phyloP scores from a whole-genome alignment of 148 eudicot genomes.

The Limonium bicolor region DNA sequence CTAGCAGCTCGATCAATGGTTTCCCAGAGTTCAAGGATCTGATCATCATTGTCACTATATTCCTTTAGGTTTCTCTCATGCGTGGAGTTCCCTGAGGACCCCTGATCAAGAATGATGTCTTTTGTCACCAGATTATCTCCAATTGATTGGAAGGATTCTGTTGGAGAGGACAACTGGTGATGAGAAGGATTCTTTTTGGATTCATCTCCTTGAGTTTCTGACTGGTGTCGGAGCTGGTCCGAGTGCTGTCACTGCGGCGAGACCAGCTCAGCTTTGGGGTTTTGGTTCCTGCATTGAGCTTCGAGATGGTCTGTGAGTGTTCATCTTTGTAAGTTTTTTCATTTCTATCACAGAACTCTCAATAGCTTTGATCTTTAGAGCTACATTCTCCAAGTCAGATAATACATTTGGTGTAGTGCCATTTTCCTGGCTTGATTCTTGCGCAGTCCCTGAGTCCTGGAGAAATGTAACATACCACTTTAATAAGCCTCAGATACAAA shows the following conservation, averaged over 20 bases:
- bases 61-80: slow-evolving; percentile 19
- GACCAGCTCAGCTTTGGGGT: slow-evolving; percentile 24
- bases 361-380: slow-evolving; percentile 38
- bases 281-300: slow-evolving; percentile 36
- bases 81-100: slow-evolving; percentile 43
- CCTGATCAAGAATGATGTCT: slow-evolving; percentile 82
- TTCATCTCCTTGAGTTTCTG: slow-evolving; percentile 8
- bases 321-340: slow-evolving; percentile 27
- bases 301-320: slow-evolving; percentile 13
- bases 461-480: too few species aligned
- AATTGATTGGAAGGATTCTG: slow-evolving; percentile 26
- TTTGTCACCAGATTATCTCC: slow-evolving; percentile 35
- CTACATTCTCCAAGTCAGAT: slow-evolving; percentile 31
- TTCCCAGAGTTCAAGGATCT: slow-evolving; percentile 64
- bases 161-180: slow-evolving; percentile 7
- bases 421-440: slow-evolving; percentile 8
- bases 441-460: slow-evolving; percentile 27
- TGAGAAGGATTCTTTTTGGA: not conserved
- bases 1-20: slow-evolving; percentile 30
- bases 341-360: slow-evolving; percentile 37
- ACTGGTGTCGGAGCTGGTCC: slow-evolving; percentile 11
- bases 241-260: slow-evolving; percentile 17
- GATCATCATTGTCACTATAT: slow-evolving; percentile 15
- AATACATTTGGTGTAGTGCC: slow-evolving; percentile 7
- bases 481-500: not conserved